phyloP scores from a whole-genome alignment of 2,329 filamentous ascomycete species.

The Trichoderma sp. region DNA sequence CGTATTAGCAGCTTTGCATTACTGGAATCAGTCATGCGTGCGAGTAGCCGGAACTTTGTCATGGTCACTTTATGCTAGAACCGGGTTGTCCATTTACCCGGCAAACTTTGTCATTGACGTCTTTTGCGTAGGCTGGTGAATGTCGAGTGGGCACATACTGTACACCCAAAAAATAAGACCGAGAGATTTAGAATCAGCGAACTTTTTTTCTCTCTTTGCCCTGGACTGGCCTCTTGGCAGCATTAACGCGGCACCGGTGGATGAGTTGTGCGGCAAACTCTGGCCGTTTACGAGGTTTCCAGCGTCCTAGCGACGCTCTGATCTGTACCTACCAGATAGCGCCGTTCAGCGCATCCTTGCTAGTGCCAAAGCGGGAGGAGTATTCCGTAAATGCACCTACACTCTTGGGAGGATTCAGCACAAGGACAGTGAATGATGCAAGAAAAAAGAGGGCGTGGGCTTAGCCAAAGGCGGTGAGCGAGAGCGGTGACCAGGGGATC shows the following conservation, averaged over 20 bases:
- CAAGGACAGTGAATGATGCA: background rate
- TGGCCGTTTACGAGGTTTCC: conserved; percentile 12
- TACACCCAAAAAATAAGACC: background rate
- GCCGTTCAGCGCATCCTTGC: conserved; percentile 12
- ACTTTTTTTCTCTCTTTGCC: background rate
- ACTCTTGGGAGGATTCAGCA: background rate
- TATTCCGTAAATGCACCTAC: background rate
- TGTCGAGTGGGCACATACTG: background rate
- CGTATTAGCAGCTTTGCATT: too few species aligned
- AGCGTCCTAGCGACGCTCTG: conserved; percentile 11
- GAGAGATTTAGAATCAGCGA: background rate
- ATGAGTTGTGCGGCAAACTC: background rate
- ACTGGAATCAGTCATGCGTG: background rate
- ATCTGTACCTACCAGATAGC: conserved; percentile 23
- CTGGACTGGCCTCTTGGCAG: conserved; percentile 13
- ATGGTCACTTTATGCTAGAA: background rate
- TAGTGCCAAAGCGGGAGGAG: conserved; percentile 21
- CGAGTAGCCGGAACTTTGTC: conserved; percentile 7
- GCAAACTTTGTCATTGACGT: conserved; percentile 3
- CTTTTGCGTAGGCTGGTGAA: background rate
- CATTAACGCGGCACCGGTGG: background rate
- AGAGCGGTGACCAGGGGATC: conserved; percentile 2
- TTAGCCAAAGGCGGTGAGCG: conserved; percentile 21
- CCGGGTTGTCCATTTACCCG: conserved; percentile 19
- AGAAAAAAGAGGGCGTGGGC: background rate